Base-by-base conservation (phyloP, 2,329 filamentous ascomycete species). In the Epichloe typhina region DNA sequence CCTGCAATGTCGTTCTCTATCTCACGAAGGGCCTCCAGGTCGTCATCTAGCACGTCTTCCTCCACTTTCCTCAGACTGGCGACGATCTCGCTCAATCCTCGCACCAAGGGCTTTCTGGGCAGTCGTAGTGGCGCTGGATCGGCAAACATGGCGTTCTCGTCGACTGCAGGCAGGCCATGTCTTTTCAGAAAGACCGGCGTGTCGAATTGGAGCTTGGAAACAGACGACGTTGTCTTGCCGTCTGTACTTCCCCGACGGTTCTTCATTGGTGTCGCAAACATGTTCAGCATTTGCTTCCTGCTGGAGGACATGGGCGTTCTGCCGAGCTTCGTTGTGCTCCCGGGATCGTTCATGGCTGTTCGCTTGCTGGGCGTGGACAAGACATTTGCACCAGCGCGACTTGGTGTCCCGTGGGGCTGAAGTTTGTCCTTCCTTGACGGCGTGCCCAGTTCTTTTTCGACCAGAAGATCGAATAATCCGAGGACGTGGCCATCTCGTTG, bases 401-500 rank as follows among this genome's bases (percentile, higher is more conserved):
- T 44, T 12, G 40, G 36, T 42, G 51, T 26, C 48, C 50, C 21
- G 50, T 49, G 19, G 15, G 45, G 15, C 9, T 49, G 52, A 62
- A 69, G 54, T 19, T 53, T 58, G 15, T 59, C 56, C n/a, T 51
- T 71, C 47, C 69, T 74, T 5, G 75, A 74, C 1, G 77, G 75
- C 5, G 74, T 75, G 35, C 69, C 69, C 23, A 72, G 64, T 21
- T 72, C 71, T 41, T 71, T 69, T 51, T 77, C 72, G 26, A 72
- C 69, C 7, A 88, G 68, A 11, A 85, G 67, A 61, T 91, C 87
- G 62, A 93, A 93, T 17, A 93, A 68, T 4, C 87, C 86, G 2
- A 93, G 72, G 1, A 89, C 82, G 19, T 79, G 79, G 31, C 87
- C 87, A 62, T 91, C 84, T 54, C 82, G 80, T 60, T 91, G 87